phyloP scores from a whole-genome alignment of 352 stramenopile genomes.

The Globisporangium nunn region DNA sequence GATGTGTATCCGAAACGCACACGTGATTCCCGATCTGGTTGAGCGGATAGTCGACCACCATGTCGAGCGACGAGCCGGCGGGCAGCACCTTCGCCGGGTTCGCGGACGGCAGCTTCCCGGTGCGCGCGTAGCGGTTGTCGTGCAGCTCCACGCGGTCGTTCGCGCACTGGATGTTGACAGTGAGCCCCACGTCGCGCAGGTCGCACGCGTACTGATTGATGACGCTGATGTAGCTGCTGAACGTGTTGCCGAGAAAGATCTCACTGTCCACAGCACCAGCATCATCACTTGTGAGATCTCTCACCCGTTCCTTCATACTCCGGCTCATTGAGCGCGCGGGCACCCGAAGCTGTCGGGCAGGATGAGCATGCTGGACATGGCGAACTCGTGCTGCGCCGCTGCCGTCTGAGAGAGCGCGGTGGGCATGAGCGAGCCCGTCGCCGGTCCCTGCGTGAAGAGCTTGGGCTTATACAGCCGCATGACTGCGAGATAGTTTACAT shows the following conservation, averaged over 20 bases:
- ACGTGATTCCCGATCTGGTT: conserved; percentile 86
- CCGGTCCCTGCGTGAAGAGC: conserved; percentile 55
- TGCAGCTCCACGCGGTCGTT: conserved; percentile 75
- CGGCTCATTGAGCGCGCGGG: not conserved
- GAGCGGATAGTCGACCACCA: conserved; percentile 89
- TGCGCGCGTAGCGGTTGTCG: conserved; percentile 68
- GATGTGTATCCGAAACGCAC: conserved; percentile 13
- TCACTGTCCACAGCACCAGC: conserved; percentile 31
- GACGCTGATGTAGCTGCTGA: conserved; percentile 91
- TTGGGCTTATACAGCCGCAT: conserved; percentile 90
- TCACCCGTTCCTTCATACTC: not conserved
- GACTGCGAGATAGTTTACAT: conserved; percentile 25
- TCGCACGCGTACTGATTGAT: conserved; percentile 87
- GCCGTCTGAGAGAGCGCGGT: conserved; percentile 40
- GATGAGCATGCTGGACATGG: conserved; percentile 85
- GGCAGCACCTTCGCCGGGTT: conserved; percentile 74
- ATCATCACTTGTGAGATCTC: not conserved
- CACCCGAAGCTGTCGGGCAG: conserved; percentile 89
- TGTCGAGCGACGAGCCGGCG: conserved; percentile 78
- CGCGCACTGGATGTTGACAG: conserved; percentile 82
- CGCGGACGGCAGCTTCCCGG: conserved; percentile 49
- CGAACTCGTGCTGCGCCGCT: conserved; percentile 69
- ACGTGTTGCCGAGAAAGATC: conserved; percentile 90
- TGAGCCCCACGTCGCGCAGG: conserved; percentile 66
- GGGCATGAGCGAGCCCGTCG: conserved; percentile 50